Evolutionary conservation across 2,329 filamentous ascomycete species (phyloP), one percentile per base, ranked within the genome.

Genomic region (Botrytis tulipae): DNA sequence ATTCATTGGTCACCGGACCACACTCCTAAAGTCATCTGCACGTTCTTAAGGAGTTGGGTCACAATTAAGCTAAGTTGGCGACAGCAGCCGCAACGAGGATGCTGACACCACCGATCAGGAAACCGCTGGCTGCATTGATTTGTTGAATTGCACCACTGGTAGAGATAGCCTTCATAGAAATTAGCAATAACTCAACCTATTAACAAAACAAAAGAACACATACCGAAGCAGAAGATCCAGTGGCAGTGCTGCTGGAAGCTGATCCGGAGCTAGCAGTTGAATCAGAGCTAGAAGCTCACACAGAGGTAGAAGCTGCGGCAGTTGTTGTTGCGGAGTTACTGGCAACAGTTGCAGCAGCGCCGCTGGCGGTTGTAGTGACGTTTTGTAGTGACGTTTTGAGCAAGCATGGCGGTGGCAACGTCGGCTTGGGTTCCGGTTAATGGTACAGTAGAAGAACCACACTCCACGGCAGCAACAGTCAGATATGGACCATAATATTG

Each of bases 21-120:
- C 6, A 29, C 14, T 57, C 3, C n/a, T 9, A 18, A 29, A 57
- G 7, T n/a, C 16, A 7, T 18, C 51, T 29, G n/a, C n/a, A 18
- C 1, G 4, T 29, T 57, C 18, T 3, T 8, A 2, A 29, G n/a
- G n/a, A 7, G 7, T 18, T 57, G 14, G n/a, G 0, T 3, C 16
- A 29, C 18, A 18, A 57, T 29, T 32, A 57, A 18, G 51, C 51
- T n/a, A 57, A 18, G 51, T 57, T 57, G 51, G 51, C n/a, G 51
- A 57, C n/a, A 57, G 51, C n/a, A 29, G 51, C 51, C n/a, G 51
- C 51, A 57, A 32, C n/a, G n/a, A 57, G n/a, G 3, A 57, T 57
- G 14, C n/a, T 29, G 14, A 57, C 0, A 9, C 51, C 51, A 18
- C 51, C n/a, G n/a, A 57, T 29, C 14, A 29, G 51, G 16, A 29